phyloP scores from a whole-genome alignment of 306 rosid genomes.

The Prinsepia uniflora region DNA sequence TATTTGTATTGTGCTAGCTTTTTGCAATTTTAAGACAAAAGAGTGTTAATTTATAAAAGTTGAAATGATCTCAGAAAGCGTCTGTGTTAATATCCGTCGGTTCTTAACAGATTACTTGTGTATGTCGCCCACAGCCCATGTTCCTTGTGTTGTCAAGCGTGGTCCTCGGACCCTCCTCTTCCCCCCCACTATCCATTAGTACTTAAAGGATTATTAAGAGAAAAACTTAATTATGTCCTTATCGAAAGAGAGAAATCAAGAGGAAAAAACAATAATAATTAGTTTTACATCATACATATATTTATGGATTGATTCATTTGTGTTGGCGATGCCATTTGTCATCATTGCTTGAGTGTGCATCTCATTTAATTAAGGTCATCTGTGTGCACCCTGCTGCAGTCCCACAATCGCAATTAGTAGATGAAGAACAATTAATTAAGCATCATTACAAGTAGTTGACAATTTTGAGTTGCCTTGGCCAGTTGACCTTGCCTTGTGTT shows the following conservation, averaged over 20 bases:
- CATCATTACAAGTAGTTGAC: conserved; percentile 1
- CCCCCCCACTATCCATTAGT: background rate
- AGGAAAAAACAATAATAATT: background rate
- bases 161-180: background rate
- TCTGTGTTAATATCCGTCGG: no score
- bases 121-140: background rate
- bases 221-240: background rate
- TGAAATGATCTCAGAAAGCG: no score
- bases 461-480: background rate
- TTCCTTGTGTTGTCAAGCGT: background rate
- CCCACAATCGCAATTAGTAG: background rate
- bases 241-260: background rate
- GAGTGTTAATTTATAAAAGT: background rate
- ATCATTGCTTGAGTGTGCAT: background rate
- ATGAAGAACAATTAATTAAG: background rate
- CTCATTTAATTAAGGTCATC: background rate
- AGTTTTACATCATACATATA: background rate
- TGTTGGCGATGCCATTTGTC: background rate
- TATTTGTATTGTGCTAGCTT: conserved; percentile 29
- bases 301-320: background rate
- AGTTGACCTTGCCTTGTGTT: no score
- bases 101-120: background rate
- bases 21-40: conserved; percentile 17
- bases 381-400: background rate
- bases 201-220: background rate